Base-by-base conservation (phyloP, 352 stramenopile species). In the Globisporangium camurandrum region DNA sequence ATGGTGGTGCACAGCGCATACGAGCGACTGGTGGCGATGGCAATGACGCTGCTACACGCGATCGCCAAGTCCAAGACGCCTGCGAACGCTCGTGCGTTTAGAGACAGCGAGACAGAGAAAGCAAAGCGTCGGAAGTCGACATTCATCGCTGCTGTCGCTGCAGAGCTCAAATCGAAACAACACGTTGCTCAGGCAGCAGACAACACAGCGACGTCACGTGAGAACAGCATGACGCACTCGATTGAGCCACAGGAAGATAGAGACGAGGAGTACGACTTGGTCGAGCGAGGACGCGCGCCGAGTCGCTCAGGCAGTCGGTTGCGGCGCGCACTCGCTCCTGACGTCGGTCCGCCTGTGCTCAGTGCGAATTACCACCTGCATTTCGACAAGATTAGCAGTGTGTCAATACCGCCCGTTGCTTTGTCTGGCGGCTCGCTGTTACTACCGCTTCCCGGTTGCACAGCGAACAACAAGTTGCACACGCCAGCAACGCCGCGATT, bases 21-120 rank as follows among this genome's bases (percentile, higher is more conserved):
- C 38, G 71, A 85, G 17, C 64, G 57, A 1, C 51, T 88, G 16
- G 47, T 80, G 12, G 48, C 75, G 38, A 45, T 73, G 34, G 59
- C 63, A 10, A 72, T 59, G 3, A 63, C 61, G 16, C 34, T 86
- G 9, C 44, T 70, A 11, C 74, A 74, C 26, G 49, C 54, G 4
- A 78, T 88, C 49, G 54, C 54, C 2, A 62, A 76, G 26, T 66
- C 73, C 9, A 71, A 71, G 52, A 69, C 63, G 7, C 26, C 47
- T 7, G 41, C 66, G 26, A 79, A 79, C n/a, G 44, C 66, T 11
- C 49, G 59, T 37, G 56, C 59, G 19, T 74, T 72, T 41, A 68
- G 64, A 46, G 62, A 61, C 14, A 30, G 54, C 17, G 66, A 80
- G 44, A 36, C 51, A 9, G 69, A 66, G 30, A 66, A 61, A 30